Evolutionary conservation across 345 rosid species (phyloP).

Genomic region (Raphanus sativus): DNA sequence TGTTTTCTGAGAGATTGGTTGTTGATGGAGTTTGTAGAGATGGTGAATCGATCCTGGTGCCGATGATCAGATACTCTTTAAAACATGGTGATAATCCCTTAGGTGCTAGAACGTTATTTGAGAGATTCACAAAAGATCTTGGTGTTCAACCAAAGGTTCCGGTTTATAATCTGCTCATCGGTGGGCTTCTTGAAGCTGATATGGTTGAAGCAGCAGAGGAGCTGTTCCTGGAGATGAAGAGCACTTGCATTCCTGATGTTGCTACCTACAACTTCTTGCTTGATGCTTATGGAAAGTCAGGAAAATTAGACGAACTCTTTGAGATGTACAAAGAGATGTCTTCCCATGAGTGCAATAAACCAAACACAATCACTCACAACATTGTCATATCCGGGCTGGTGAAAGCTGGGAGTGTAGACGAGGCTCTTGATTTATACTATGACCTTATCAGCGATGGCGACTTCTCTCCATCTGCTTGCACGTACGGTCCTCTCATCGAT

Average conservation of each 20-base stretch:
- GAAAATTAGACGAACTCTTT: conserved; percentile 55
- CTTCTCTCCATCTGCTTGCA: conserved; percentile 74
- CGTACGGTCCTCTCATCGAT: conserved; percentile 84
- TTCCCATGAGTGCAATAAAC: conserved; percentile 50
- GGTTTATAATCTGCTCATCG: conserved; percentile 58
- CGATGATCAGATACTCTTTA: conserved; percentile 60
- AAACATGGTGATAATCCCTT: conserved; percentile 51
- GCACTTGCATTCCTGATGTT: conserved; percentile 53
- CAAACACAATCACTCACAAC: conserved; percentile 73
- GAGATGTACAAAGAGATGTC: conserved; percentile 64
- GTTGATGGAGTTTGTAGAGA: conserved; percentile 48
- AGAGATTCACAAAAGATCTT: conserved; percentile 59
- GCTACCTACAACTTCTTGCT: conserved; percentile 75
- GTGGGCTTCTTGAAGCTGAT: conserved; percentile 59
- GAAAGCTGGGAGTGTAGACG: conserved; percentile 56
- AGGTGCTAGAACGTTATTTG: conserved; percentile 52
- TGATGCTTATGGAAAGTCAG: conserved; percentile 64
- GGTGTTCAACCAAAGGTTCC: conserved; percentile 51
- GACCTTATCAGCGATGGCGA: conserved; percentile 65
- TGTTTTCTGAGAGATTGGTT: conserved; percentile 64
- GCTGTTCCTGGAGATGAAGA: conserved; percentile 62
- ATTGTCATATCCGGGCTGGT: conserved; percentile 72
- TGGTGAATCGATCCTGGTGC: conserved; percentile 60
- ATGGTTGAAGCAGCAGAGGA: conserved; percentile 49
- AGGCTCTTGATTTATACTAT: conserved; percentile 68